These are phyloP conservation scores for Dalbergia cochinchinensis DNA, from an alignment of 306 rosid species.

Conservation along the genomic window DNA sequence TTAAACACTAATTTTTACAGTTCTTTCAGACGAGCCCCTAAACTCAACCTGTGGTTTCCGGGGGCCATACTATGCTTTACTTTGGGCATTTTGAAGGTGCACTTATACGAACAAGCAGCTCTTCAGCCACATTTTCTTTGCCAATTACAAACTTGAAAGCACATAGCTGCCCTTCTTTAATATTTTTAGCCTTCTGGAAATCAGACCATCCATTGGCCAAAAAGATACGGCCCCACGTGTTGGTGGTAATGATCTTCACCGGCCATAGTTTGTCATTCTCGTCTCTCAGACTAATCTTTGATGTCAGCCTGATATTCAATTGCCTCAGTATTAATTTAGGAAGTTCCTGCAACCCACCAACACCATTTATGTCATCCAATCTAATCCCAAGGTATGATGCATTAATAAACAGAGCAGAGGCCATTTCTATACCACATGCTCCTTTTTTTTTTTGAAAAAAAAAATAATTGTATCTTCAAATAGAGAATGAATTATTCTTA, in stretches of 20 bases:
- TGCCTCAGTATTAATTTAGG: not conserved
- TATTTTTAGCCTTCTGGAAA: not conserved
- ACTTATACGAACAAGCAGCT: slow-evolving; percentile 1
- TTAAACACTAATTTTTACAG: not conserved
- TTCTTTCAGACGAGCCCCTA: not conserved
- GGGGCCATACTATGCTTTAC: not conserved
- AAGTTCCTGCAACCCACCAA: slow-evolving; percentile 35
- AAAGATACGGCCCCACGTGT: not conserved
- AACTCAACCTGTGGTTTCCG: not conserved
- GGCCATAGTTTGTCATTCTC: slow-evolving; percentile 13
- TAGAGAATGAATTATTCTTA: no score
- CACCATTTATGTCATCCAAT: not conserved
- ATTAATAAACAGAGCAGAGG: no score
- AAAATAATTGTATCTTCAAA: no score
- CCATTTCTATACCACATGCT: no score
- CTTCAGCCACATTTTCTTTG: not conserved
- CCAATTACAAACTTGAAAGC: slow-evolving; percentile 27
- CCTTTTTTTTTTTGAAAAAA: no score
- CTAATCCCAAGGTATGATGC: not conserved
- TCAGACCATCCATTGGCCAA: not conserved
- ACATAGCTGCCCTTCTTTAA: not conserved
- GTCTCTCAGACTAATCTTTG: not conserved
- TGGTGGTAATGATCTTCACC: not conserved
- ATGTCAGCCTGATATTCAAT: not conserved
- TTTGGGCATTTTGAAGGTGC: not conserved